Evolutionary conservation across 345 rosid genomes (phyloP).

Genomic region (Brassica rapa): DNA sequence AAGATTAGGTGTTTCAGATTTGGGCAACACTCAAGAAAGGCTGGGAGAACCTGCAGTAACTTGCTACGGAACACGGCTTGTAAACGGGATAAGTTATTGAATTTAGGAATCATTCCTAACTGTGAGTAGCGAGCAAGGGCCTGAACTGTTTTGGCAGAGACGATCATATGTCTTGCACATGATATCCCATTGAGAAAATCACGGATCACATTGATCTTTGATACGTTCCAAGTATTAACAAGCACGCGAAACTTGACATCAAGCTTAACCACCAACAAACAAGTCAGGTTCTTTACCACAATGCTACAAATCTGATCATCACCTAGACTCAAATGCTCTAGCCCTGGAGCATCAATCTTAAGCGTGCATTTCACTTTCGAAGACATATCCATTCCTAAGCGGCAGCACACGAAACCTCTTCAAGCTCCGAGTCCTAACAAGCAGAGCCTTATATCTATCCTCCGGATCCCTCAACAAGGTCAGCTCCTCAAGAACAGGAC

Average conservation of each 20-base stretch:
- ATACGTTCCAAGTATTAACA: not conserved
- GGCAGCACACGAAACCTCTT: constrained; percentile 6
- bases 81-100: constrained; percentile 18
- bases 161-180: constrained; percentile 17
- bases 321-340: constrained; percentile 4
- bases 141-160: constrained; percentile 11
- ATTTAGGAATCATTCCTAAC: not conserved
- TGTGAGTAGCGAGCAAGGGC: constrained; percentile 8
- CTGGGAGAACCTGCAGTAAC: constrained; percentile 1
- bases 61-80: not conserved
- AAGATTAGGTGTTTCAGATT: constrained; percentile 29
- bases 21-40: constrained; percentile 17
- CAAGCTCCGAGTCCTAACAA: not conserved
- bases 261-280: not conserved
- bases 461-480: not conserved
- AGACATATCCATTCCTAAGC: not conserved
- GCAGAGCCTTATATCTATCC: not conserved
- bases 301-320: not conserved
- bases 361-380: constrained; percentile 5
- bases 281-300: constrained; percentile 19
- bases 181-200: constrained; percentile 11
- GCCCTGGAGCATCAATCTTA: not conserved
- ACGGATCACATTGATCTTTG: constrained; percentile 7
- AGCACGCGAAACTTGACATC: not conserved
- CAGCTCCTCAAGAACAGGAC: constrained; percentile 3